Evolutionary conservation across 768 basidiomycete species (phyloP).

Genomic region (Lactarius akahatsu): DNA sequence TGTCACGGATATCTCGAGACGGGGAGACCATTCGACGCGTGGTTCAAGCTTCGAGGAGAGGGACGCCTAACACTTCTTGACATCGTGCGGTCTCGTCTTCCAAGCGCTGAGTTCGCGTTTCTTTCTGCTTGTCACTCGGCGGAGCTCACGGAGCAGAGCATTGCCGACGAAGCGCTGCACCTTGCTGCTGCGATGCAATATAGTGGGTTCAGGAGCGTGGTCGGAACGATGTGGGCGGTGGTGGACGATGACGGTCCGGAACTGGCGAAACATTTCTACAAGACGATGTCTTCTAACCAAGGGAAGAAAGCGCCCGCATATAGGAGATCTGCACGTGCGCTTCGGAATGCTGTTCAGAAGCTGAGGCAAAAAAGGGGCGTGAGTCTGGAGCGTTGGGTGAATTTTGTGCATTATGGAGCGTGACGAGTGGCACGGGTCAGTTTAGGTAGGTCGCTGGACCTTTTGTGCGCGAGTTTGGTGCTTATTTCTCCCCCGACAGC

Average conservation of each 20-base stretch:
- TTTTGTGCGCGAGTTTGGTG: slow-evolving; percentile 31
- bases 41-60: slow-evolving; percentile 2
- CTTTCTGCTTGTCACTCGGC: slow-evolving; percentile 17
- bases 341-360: slow-evolving; percentile 4
- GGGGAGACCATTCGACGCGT: slow-evolving; percentile 3
- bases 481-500: neutral
- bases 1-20: slow-evolving; percentile 10
- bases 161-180: slow-evolving; percentile 7
- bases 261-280: slow-evolving; percentile 17
- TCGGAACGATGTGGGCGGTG: slow-evolving; percentile 25
- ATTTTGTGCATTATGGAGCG: slow-evolving; percentile 14
- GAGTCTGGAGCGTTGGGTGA: slow-evolving; percentile 10
- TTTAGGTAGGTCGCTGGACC: neutral
- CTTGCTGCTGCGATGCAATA: slow-evolving; percentile 18
- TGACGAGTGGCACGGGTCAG: neutral
- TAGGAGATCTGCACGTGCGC: slow-evolving; percentile 2
- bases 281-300: neutral
- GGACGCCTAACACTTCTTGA: neutral
- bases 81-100: neutral
- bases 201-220: slow-evolving; percentile 19
- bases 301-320: neutral
- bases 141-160: neutral
- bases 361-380: slow-evolving; percentile 4
- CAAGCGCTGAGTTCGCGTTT: slow-evolving; percentile 12
- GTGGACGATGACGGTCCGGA: slow-evolving; percentile 15